A percentile compares a stretch with the other conserved stretches of the same genome.
Evolutionary conservation across 345 rosid species (phyloP).

Genomic region (Pelargonium nanum): DNA sequence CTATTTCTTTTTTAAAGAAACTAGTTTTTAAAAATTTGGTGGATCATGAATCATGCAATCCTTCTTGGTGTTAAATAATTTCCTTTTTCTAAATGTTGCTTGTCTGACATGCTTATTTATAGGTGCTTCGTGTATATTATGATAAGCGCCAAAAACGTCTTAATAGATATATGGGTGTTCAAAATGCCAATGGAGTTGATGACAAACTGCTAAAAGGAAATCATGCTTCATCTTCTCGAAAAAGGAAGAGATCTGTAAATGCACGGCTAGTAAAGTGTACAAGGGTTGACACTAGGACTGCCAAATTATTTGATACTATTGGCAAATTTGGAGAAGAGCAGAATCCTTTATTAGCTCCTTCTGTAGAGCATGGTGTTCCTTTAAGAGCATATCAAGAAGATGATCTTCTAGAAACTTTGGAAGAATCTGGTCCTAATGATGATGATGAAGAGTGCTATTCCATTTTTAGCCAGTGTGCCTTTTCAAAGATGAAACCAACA

Average conservation of each 20-base stretch:
- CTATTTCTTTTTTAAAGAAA: neutral
- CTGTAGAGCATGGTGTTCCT: slow-evolving; percentile 24
- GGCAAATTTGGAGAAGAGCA: slow-evolving; percentile 19
- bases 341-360: slow-evolving; percentile 15
- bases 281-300: slow-evolving; percentile 19
- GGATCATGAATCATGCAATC: neutral
- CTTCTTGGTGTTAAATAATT: neutral
- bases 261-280: slow-evolving; percentile 22
- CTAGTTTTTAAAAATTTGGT: neutral
- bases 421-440: slow-evolving; percentile 24
- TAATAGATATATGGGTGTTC: slow-evolving; percentile 24
- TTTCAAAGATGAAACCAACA: slow-evolving; percentile 34
- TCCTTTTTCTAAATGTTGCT: neutral
- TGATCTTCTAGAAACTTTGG: slow-evolving; percentile 24
- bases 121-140: slow-evolving; percentile 79
- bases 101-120: slow-evolving; percentile 2
- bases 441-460: slow-evolving; percentile 40
- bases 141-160: slow-evolving; percentile 48
- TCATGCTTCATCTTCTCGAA: slow-evolving; percentile 27
- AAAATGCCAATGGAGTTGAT: neutral
- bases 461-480: slow-evolving; percentile 26
- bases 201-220: slow-evolving; percentile 16
- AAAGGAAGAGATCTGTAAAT: slow-evolving; percentile 43
- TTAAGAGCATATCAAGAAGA: slow-evolving; percentile 17
- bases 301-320: slow-evolving; percentile 11